Percentiles rank a stretch among this genome's conserved stretches.
Evolutionary conservation across 768 basidiomycete species (phyloP).

Genomic region (Collybia mongolica): DNA sequence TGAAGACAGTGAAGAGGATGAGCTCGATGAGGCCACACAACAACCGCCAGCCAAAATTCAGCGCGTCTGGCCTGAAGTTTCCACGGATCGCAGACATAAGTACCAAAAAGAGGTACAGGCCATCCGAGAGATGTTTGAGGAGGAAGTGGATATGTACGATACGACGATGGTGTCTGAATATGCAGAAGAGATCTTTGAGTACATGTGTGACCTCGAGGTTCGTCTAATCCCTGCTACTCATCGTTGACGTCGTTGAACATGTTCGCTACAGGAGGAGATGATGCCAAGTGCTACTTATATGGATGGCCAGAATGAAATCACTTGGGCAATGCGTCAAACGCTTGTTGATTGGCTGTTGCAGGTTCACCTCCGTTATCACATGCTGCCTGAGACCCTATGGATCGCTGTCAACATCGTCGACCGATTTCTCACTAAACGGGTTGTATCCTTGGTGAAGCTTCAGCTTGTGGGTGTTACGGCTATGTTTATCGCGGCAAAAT

Average conservation of each 20-base stretch:
- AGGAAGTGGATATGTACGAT: constrained; percentile 74
- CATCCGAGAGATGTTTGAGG: constrained; percentile 67
- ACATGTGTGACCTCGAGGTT: constrained; percentile 94
- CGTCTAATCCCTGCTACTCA: constrained; percentile 17
- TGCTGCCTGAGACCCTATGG: constrained; percentile 99
- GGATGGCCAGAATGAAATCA: constrained; percentile 89
- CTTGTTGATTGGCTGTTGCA: constrained; percentile 98
- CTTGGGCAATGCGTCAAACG: constrained; percentile 93
- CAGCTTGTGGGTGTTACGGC: constrained; percentile 98
- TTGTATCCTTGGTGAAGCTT: constrained; percentile 86
- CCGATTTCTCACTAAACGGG: constrained; percentile 85
- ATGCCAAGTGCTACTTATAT: constrained; percentile 96
- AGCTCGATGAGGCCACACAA: constrained; percentile 22
- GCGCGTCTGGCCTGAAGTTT: constrained; percentile 73
- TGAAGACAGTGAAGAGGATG: constrained; percentile 44
- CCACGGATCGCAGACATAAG: constrained; percentile 55
- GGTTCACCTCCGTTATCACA: constrained; percentile 97
- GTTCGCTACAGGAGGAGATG: constrained; percentile 59
- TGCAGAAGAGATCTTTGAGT: constrained; percentile 95
- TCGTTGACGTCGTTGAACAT: constrained; percentile 15
- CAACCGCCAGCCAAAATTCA: constrained; percentile 35
- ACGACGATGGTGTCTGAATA: constrained; percentile 98
- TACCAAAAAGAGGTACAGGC: constrained; percentile 64
- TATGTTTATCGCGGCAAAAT: constrained; percentile 99
- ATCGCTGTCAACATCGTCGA: constrained; percentile 97